These are phyloP conservation scores for Phalaenopsis equestris DNA, from an alignment of 106 monocot species.

Conservation along the genomic window DNA sequence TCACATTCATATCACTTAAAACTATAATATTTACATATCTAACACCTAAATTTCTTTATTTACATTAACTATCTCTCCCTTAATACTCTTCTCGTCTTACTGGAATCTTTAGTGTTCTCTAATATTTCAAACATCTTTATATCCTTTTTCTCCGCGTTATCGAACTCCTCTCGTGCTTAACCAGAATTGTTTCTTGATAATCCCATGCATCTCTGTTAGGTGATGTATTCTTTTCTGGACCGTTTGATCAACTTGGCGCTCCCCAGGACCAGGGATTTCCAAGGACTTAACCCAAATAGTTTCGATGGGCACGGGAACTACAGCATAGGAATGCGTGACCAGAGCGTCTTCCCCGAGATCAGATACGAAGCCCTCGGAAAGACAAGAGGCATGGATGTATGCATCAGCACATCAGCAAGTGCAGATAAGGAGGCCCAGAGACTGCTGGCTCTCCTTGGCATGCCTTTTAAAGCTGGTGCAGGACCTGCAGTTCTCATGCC, in stretches of 20 bases:
- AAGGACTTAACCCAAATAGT: slow-evolving; percentile 80
- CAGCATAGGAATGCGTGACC: slow-evolving; percentile 74
- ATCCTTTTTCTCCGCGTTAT: not conserved
- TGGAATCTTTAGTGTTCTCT: no score
- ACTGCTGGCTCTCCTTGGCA: slow-evolving; percentile 74
- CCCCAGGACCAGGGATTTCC: slow-evolving; percentile 86
- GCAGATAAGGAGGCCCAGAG: slow-evolving; percentile 71
- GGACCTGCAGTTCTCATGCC: slow-evolving; percentile 24
- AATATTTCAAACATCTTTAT: not conserved
- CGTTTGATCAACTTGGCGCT: slow-evolving; percentile 78
- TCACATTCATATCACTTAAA: no score
- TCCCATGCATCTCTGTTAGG: slow-evolving; percentile 21
- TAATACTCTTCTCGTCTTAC: no score
- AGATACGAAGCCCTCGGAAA: slow-evolving; percentile 74
- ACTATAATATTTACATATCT: no score
- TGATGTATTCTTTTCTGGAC: slow-evolving; percentile 90
- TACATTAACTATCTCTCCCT: no score
- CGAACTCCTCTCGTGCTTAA: not conserved
- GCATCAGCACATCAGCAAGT: slow-evolving; percentile 73
- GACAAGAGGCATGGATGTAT: slow-evolving; percentile 83
- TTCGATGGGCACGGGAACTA: slow-evolving; percentile 95
- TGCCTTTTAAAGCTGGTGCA: slow-evolving; percentile 70
- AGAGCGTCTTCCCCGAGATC: slow-evolving; percentile 93
- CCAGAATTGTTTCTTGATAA: not conserved
- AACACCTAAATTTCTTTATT: no score